Evolutionary conservation across 2,329 filamentous ascomycete genomes (phyloP), one percentile per base, ranked within the genome.

Genomic region (Cercospora janseana): DNA sequence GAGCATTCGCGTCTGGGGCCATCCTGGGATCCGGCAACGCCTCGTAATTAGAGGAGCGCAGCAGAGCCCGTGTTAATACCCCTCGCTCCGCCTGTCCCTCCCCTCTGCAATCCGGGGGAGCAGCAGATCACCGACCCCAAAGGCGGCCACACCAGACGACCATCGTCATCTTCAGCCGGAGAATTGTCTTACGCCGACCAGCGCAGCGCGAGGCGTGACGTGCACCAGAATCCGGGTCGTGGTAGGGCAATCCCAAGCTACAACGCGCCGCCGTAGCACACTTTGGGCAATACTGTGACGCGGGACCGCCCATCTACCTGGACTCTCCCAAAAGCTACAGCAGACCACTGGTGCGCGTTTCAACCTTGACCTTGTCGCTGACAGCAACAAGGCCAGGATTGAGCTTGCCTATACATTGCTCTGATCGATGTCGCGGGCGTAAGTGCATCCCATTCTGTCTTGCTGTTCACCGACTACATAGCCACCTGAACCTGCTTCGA

Each of bases 351-450:
- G 23, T 46, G 13, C 31, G 16, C n/a, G 10, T 35, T 48, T 51
- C 46, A 34, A 53, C 55, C 58, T 58, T 53, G 54, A 58, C 56
- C 57, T 58, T 55, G 56, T 50, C 46, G 55, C 51, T 49, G 43
- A 52, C 51, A 44, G 51, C 53, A 52, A 52, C 54, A 55, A 43
- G 46, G 57, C 54, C 53, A 41, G 51, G 52, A 50, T 58, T 40
- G 49, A 58, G 51, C 48, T 52, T 51, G 43, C 23, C 50, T 47
- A 52, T 48, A 51, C 49, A 54, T 42, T 50, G 47, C 24, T 47
- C 32, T 57, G 49, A 55, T 58, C 52, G 52, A 61, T 60, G 59
- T 58, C 44, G 44, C 44, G 44, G 24, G 32, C 57, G 57, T 60
- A 49, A 59, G 57, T 58, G 41, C 44, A 31, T 47, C 48, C 34